Conservation (phyloP, 139 green algal genomes). For the Auxenochlorella pyrenoidosa region DNA sequence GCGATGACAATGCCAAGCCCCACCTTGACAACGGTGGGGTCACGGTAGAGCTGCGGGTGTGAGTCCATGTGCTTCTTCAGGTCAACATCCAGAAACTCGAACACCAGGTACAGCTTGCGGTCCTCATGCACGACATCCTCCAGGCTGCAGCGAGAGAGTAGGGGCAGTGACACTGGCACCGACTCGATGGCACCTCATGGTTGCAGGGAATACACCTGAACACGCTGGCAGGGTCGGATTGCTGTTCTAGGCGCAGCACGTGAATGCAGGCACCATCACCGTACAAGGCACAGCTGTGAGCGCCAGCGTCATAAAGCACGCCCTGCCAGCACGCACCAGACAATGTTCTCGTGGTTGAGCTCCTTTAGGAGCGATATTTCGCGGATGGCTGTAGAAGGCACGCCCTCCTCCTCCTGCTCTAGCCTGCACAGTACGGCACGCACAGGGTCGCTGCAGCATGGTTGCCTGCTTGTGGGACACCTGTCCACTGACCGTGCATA, state of each 20-base stretch:
- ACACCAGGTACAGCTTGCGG: conserved; percentile 93
- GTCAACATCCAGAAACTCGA: conserved; percentile 98
- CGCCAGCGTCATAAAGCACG: too few relatives aligned
- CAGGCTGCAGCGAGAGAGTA: conserved; percentile 14
- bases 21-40: conserved; percentile 86
- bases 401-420: conserved; percentile 87
- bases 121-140: conserved; percentile 93
- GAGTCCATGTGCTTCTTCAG: conserved; percentile 98
- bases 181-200: neutral
- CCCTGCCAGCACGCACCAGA: conserved; percentile 48
- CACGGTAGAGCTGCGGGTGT: conserved; percentile 51
- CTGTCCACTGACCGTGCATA: conserved; percentile 16
- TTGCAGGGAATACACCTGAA: too few relatives aligned
- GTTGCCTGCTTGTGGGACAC: too few relatives aligned
- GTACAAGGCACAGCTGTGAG: too few relatives aligned
- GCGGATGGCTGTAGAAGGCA: conserved; percentile 82
- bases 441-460: too few relatives aligned
- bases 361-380: conserved; percentile 90
- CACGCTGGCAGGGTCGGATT: too few relatives aligned
- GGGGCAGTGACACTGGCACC: neutral
- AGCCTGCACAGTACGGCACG: conserved; percentile 1
- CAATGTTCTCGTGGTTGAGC: conserved; percentile 87
- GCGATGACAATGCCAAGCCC: neutral
- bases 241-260: too few relatives aligned
- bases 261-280: too few relatives aligned